Evolutionary conservation across 2,329 filamentous ascomycete species (phyloP).

Genomic region (Colletotrichum sp.): DNA sequence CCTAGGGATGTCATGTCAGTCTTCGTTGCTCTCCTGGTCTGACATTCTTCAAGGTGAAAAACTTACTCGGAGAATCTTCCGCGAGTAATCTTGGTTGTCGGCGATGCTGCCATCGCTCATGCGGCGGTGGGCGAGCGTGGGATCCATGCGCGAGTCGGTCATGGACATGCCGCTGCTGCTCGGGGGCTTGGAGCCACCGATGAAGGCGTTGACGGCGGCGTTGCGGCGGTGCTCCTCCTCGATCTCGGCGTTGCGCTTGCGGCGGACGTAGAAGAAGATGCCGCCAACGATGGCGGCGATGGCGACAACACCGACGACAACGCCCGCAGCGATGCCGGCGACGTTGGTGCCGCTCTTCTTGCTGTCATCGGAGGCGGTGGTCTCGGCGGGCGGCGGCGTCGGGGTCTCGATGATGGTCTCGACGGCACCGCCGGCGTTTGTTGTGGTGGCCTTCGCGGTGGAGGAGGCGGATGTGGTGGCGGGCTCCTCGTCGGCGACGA

Average conservation of each 20-base stretch:
- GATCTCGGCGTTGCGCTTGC: slow-evolving; percentile 75
- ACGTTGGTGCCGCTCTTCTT: slow-evolving; percentile 62
- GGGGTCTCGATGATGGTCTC: slow-evolving; percentile 9
- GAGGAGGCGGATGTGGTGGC: slow-evolving; percentile 29
- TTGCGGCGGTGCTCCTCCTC: slow-evolving; percentile 87
- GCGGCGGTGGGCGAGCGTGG: slow-evolving; percentile 81
- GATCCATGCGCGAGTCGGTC: slow-evolving; percentile 85
- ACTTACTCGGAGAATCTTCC: slow-evolving; percentile 90
- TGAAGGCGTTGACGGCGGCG: slow-evolving; percentile 79
- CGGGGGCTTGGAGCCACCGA: slow-evolving; percentile 65
- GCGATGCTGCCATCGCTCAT: slow-evolving; percentile 96
- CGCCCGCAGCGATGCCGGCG: slow-evolving; percentile 86
- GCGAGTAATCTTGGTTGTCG: slow-evolving; percentile 95
- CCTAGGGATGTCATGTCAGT: slow-evolving; percentile 36
- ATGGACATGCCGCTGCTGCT: slow-evolving; percentile 72
- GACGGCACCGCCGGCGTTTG: slow-evolving; percentile 2
- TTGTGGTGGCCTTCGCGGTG: slow-evolving; percentile 19
- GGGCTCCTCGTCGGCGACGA: slow-evolving; percentile 37
- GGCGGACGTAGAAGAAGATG: slow-evolving; percentile 75
- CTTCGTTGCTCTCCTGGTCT: fast-evolving
- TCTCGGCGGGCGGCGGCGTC: not conserved
- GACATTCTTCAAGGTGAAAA: not conserved
- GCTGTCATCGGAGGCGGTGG: slow-evolving; percentile 18
- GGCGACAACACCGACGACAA: slow-evolving; percentile 81
- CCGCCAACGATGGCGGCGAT: slow-evolving; percentile 71